Percentiles rank a stretch among this genome's conserved stretches.
Evolutionary conservation across 371 early-diverging fungal genomes (phyloP).

Genomic region (Lichtheimia hyalospora): DNA sequence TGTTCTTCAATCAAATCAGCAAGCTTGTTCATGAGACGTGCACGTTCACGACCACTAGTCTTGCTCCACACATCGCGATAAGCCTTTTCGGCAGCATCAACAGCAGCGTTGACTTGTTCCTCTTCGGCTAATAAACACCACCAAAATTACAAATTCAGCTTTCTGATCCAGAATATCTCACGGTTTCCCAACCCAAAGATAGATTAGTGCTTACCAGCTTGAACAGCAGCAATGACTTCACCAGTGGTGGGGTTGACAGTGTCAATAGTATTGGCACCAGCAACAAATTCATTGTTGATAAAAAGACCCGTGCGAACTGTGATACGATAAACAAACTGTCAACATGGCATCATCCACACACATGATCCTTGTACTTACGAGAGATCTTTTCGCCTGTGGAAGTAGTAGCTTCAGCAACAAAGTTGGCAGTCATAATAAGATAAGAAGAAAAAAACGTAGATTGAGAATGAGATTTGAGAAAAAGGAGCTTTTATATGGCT

Average conservation of each 20-base stretch:
- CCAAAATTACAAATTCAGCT: neutral
- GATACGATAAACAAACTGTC: neutral
- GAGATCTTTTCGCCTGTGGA: slow-evolving; percentile 38
- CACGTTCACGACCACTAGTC: slow-evolving; percentile 28
- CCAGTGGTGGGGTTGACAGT: slow-evolving; percentile 50
- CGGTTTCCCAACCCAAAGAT: too few species aligned
- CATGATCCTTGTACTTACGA: slow-evolving; percentile 22
- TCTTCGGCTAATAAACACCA: slow-evolving; percentile 30
- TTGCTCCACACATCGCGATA: slow-evolving; percentile 43
- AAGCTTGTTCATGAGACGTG: slow-evolving; percentile 47
- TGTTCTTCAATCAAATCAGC: slow-evolving; percentile 47
- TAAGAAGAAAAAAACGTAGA: neutral
- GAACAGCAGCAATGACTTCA: slow-evolving; percentile 38
- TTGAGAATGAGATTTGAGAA: neutral
- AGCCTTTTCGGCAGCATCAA: slow-evolving; percentile 49
- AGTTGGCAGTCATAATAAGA: neutral
- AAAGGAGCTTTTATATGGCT: slow-evolving; percentile 1
- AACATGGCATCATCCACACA: neutral
- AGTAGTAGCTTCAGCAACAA: slow-evolving; percentile 28
- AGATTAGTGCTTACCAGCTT: slow-evolving; percentile 35
- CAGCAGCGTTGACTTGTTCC: slow-evolving; percentile 49
- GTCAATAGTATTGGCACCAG: slow-evolving; percentile 43
- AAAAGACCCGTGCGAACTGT: slow-evolving; percentile 56
- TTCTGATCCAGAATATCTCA: neutral
- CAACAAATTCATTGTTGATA: slow-evolving; percentile 58